phyloP scores from a whole-genome alignment of 139 green algal genomes.

The Pedinophyceae sp. region DNA sequence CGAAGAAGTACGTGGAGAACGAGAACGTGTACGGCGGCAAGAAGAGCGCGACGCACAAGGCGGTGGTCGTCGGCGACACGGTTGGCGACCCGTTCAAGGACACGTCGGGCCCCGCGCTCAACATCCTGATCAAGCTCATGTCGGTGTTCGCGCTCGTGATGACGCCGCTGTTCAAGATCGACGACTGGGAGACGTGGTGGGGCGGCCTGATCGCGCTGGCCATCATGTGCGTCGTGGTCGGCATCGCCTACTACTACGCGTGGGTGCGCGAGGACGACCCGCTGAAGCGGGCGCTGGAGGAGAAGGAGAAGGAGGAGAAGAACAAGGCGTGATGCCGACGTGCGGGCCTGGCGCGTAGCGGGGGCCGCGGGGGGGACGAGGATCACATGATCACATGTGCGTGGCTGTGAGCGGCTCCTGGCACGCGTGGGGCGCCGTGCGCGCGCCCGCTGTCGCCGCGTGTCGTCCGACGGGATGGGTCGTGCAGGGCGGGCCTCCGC shows the following conservation, averaged over 20 bases:
- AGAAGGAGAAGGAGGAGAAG: too few species aligned
- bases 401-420: too few species aligned
- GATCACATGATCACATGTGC: too few species aligned
- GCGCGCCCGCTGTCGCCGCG: too few species aligned
- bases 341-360: too few species aligned
- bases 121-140: slow-evolving; percentile 62
- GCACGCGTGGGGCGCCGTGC: too few species aligned
- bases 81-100: slow-evolving; percentile 49
- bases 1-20: slow-evolving; percentile 53
- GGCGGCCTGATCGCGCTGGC: slow-evolving; percentile 23
- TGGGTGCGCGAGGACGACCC: slow-evolving; percentile 8
- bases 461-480: too few species aligned
- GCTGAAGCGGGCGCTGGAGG: too few species aligned
- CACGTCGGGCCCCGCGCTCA: slow-evolving; percentile 38
- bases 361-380: too few species aligned
- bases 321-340: too few species aligned
- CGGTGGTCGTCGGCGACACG: slow-evolving; percentile 46
- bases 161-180: slow-evolving; percentile 25
- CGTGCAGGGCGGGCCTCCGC: too few species aligned
- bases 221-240: too few species aligned
- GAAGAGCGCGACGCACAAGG: slow-evolving; percentile 40
- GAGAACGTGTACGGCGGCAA: slow-evolving; percentile 30
- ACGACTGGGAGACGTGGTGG: slow-evolving; percentile 13
- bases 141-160: slow-evolving; percentile 45
- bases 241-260: slow-evolving; percentile 9